A percentile compares a stretch with the other conserved stretches of the same genome.
Evolutionary conservation across 768 basidiomycete genomes (phyloP).

Genomic region (Podaxis mareebaensis): DNA sequence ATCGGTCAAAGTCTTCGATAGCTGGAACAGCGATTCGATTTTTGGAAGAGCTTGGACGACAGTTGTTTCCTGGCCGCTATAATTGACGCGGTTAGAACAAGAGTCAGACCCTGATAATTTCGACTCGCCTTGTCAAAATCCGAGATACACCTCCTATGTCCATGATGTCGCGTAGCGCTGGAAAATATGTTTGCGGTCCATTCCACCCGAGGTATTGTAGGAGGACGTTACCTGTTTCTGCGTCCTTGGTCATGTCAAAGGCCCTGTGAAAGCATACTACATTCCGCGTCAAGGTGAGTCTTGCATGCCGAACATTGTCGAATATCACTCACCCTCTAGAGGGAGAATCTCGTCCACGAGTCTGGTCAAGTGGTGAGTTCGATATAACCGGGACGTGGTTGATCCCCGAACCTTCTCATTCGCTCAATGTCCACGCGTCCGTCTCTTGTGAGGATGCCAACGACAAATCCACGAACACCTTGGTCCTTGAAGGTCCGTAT

Average conservation of each 20-base stretch:
- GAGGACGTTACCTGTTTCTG: slow-evolving; percentile 45
- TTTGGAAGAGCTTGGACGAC: slow-evolving; percentile 42
- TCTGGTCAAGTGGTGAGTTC: slow-evolving; percentile 30
- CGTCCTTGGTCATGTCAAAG: slow-evolving; percentile 68
- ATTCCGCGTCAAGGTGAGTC: neutral
- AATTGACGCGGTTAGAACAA: neutral
- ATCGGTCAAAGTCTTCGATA: slow-evolving; percentile 35
- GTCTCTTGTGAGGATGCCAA: slow-evolving; percentile 59
- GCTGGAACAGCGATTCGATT: slow-evolving; percentile 41
- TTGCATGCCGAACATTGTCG: neutral
- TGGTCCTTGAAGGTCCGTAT: slow-evolving; percentile 58
- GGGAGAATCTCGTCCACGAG: slow-evolving; percentile 59
- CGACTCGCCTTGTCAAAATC: slow-evolving; percentile 69
- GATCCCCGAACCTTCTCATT: slow-evolving; percentile 52
- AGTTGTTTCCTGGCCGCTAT: slow-evolving; percentile 53
- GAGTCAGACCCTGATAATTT: neutral
- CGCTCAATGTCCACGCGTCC: slow-evolving; percentile 59
- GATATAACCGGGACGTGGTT: neutral
- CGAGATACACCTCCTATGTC: slow-evolving; percentile 68
- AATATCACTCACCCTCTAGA: slow-evolving; percentile 51
- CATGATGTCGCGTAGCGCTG: slow-evolving; percentile 51
- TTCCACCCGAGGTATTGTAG: neutral
- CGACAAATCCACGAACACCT: slow-evolving; percentile 64
- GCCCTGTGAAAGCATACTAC: slow-evolving; percentile 80
- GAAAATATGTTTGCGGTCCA: neutral